A percentile compares a stretch with the other conserved stretches of the same genome.
Evolutionary conservation across 179 eudicot genomes (phyloP).

Genomic region (Spergularia azorica): DNA sequence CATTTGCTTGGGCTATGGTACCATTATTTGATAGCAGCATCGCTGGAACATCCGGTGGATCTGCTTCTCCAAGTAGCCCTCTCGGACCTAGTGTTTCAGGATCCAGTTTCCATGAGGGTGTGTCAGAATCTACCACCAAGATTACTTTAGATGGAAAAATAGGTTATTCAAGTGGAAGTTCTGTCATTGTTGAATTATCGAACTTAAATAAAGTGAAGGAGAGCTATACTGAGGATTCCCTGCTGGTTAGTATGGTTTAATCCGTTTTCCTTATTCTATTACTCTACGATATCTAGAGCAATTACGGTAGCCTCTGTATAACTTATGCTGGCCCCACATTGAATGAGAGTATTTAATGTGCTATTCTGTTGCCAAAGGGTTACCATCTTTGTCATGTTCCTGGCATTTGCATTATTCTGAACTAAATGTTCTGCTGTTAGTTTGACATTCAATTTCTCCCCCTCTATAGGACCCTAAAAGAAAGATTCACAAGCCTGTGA

Average conservation of each 20-base stretch:
- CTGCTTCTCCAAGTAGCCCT: slow-evolving; percentile 97
- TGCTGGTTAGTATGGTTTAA: slow-evolving; percentile 57
- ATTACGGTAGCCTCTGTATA: not conserved
- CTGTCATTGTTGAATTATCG: slow-evolving; percentile 93
- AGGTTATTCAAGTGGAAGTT: slow-evolving; percentile 80
- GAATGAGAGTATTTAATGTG: slow-evolving; percentile 9
- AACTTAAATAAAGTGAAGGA: slow-evolving; percentile 97
- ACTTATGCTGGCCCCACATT: not conserved
- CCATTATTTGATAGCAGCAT: slow-evolving; percentile 85
- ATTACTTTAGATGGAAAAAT: slow-evolving; percentile 84
- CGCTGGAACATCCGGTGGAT: slow-evolving; percentile 73
- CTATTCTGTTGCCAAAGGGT: not conserved
- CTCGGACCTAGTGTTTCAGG: slow-evolving; percentile 72
- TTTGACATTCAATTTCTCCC: slow-evolving; percentile 3
- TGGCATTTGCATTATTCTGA: slow-evolving; percentile 1
- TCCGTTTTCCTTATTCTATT: not conserved
- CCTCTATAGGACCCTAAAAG: slow-evolving; percentile 86
- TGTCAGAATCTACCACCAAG: slow-evolving; percentile 67
- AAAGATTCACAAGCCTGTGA: slow-evolving; percentile 96
- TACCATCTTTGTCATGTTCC: not conserved
- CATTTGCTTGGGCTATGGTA: slow-evolving; percentile 96
- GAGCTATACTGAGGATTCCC: slow-evolving; percentile 95
- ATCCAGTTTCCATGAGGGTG: slow-evolving; percentile 77
- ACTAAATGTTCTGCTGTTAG: not conserved
- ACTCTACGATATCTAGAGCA: not conserved